Evolutionary conservation across 768 basidiomycete genomes (phyloP).

Genomic region (Naganishia kalamii): DNA sequence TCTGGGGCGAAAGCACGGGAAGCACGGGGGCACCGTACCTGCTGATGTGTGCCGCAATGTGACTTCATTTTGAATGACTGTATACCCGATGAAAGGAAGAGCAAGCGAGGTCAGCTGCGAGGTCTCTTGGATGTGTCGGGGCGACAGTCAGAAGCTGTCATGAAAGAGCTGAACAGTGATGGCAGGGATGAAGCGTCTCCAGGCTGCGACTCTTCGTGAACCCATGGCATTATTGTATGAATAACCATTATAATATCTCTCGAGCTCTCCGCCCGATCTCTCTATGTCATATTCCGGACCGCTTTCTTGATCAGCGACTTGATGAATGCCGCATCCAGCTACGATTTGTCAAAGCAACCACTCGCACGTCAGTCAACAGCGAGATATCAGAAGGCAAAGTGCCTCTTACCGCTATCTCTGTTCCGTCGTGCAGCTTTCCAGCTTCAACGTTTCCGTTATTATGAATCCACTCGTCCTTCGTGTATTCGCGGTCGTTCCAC

Average conservation of each 20-base stretch:
- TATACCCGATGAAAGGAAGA: no score
- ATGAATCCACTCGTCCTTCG: conserved; percentile 25
- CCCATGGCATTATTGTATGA: background rate
- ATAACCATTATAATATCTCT: background rate
- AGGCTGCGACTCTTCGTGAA: no score
- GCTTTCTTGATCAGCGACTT: conserved; percentile 1
- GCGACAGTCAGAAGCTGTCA: no score
- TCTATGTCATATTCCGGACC: background rate
- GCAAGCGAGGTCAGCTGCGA: no score
- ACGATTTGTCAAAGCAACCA: background rate
- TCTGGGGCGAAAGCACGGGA: no score
- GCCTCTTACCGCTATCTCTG: conserved; percentile 20
- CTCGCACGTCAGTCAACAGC: background rate
- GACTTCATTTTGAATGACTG: no score
- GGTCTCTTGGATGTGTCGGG: no score
- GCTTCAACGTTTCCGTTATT: conserved; percentile 19
- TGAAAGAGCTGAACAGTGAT: no score
- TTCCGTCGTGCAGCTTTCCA: conserved; percentile 27
- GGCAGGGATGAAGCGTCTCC: no score
- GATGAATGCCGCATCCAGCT: conserved; percentile 20
- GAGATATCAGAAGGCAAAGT: background rate
- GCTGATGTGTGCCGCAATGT: no score
- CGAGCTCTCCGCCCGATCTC: background rate
- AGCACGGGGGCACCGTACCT: no score
- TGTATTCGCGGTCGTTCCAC: conserved; percentile 30